A percentile compares a stretch with the other conserved stretches of the same genome.
These are phyloP conservation scores for Persicaria maculosa DNA, from an alignment of 148 eudicot genomes.

Conservation along the genomic window DNA sequence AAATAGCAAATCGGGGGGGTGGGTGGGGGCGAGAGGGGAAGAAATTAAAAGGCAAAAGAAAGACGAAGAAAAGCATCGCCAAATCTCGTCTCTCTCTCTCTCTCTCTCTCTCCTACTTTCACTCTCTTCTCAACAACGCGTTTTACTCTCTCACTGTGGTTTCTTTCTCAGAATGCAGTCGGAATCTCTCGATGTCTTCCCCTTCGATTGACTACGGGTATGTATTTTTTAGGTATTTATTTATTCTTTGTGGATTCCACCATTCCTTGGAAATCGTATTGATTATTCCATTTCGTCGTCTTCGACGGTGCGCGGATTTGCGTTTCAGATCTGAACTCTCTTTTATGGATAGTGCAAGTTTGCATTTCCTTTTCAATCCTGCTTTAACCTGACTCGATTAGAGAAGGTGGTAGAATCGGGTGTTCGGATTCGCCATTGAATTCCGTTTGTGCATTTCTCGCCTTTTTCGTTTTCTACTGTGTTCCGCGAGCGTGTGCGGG, in stretches of 20 bases:
- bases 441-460: neutral
- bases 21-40: neutral
- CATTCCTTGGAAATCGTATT: neutral
- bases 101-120: neutral
- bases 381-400: neutral
- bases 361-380: neutral
- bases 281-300: neutral
- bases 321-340: constrained; percentile 9
- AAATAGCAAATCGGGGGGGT: too few relatives aligned
- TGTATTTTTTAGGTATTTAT: neutral
- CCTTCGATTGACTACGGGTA: constrained; percentile 26
- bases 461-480: neutral
- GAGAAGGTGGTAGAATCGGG: neutral
- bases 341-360: neutral
- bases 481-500: neutral
- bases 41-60: neutral
- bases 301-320: neutral
- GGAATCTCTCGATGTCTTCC: constrained; percentile 15
- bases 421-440: constrained; percentile 2
- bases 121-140: neutral
- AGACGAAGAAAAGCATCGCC: constrained; percentile 10
- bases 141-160: constrained; percentile 12
- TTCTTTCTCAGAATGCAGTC: constrained; percentile 15
- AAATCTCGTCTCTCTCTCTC: neutral
- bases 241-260: neutral